Evolutionary conservation across 495 filamentous ascomycete genomes (phyloP), one percentile per base, ranked within the genome.

Genomic region (Penicillium paxilli): DNA sequence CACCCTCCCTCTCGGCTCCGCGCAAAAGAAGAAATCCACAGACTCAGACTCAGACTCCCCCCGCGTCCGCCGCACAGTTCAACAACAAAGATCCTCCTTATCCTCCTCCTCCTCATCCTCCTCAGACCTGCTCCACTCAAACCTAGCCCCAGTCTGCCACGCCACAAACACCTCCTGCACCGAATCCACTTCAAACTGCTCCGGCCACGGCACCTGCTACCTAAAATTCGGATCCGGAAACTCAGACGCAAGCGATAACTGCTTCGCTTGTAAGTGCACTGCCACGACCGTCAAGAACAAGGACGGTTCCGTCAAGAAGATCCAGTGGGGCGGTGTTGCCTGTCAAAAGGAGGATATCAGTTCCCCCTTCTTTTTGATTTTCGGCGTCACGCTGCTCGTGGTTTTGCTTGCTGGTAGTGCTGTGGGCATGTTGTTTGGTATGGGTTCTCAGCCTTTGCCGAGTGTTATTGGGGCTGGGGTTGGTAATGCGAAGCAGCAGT

Each of bases 331-430:
- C 45, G 94, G 94, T 11, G 72, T 83, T 26, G 87, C 87, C 54
- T 98, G 94, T 73, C 87, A 96, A 71, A 98, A 97, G 81, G 85
- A 85, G 63, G 92, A 98, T 68, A 72, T 98, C 41, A 92, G 88
- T 70, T 81, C 85, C 17, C 84, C 84, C 32, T 98, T 98, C 69
- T 96, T 91, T 81, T 70, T 98, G 33, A 76, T 98, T 60, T 76
- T 82, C 5, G 81, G 85, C 4, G 85, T 94, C 35, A 83, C 79
- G 6, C 73, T 96, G 38, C 64, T 83, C 19, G 73, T 91, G 23
- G 66, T 90, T 9, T 71, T 80, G 20, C 72, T 85, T 24, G 63
- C 89, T 4, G 69, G 72, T 14, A 86, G 84, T 69, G 84, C 83
- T 6, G 81, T 98, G 60, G 84, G 87, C 1, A 68, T 95, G 77